These are phyloP conservation scores for Triangularia verruculosa DNA, from an alignment of 2,329 filamentous ascomycete genomes.

Conservation along the genomic window DNA sequence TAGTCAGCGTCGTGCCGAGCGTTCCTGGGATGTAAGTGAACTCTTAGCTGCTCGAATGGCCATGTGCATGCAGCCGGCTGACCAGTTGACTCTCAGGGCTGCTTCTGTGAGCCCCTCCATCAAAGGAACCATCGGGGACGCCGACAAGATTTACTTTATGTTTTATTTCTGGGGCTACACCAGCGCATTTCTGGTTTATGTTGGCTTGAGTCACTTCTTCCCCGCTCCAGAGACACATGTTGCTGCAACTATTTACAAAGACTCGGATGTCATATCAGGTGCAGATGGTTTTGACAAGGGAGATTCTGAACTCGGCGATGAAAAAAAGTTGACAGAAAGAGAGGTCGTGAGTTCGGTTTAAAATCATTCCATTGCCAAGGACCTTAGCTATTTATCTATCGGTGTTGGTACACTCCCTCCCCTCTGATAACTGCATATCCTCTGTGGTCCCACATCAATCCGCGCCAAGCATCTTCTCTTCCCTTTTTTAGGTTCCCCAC, in stretches of 20 bases:
- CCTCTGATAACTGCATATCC: background rate
- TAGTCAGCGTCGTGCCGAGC: conserved; percentile 24
- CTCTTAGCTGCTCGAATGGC: background rate
- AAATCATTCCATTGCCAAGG: too few species aligned
- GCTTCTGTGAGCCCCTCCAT: conserved; percentile 25
- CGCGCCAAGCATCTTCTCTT: background rate
- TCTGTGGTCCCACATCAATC: background rate
- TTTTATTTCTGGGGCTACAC: conserved; percentile 39
- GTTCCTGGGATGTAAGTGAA: conserved; percentile 26
- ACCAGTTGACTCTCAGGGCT: conserved; percentile 17
- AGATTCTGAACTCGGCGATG: conserved; percentile 17
- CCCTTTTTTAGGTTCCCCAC: background rate
- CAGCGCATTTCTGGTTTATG: conserved; percentile 35
- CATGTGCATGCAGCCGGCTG: background rate
- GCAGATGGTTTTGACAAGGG: conserved; percentile 15
- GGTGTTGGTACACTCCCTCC: background rate
- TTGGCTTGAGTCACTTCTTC: conserved; percentile 32
- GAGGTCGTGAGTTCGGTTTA: background rate
- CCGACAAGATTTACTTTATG: conserved; percentile 35
- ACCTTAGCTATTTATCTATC: background rate
- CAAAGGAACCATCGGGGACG: conserved; percentile 29
- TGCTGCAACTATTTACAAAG: conserved; percentile 32
- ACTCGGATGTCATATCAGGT: conserved; percentile 25
- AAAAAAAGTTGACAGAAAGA: conserved; percentile 13
- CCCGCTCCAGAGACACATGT: conserved; percentile 33